These are phyloP conservation scores for Truncatella angustata DNA, from an alignment of 2,329 filamentous ascomycete genomes.

Conservation along the genomic window DNA sequence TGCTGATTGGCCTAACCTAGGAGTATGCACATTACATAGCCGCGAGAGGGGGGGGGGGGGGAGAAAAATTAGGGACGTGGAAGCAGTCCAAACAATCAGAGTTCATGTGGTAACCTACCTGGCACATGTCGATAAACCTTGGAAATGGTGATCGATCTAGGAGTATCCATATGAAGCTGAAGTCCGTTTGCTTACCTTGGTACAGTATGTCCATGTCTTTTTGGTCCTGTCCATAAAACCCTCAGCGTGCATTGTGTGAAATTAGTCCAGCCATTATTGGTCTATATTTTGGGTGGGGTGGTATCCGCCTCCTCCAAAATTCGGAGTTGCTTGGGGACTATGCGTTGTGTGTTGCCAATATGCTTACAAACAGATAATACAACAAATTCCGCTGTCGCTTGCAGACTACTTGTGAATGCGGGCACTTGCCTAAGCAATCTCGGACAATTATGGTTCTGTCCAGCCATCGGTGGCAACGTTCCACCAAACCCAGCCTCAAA, in stretches of 20 bases:
- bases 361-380: neutral
- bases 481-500: no score
- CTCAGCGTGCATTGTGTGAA: neutral
- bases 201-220: neutral
- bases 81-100: no score
- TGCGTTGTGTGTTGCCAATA: neutral
- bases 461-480: no score
- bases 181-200: no score
- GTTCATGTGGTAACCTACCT: neutral
- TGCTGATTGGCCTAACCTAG: slow-evolving; percentile 23
- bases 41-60: no score
- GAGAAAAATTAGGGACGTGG: no score
- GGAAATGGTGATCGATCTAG: no score
- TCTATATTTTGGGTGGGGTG: neutral
- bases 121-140: neutral
- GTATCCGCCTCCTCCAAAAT: slow-evolving; percentile 1
- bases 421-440: neutral
- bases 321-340: neutral
- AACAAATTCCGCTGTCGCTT: slow-evolving; percentile 2
- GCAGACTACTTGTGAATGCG: neutral
- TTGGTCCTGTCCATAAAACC: neutral
- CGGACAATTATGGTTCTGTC: slow-evolving; percentile 1
- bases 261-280: slow-evolving; percentile 1
- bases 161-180: no score
- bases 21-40: slow-evolving; percentile 11